Evolutionary conservation across 768 basidiomycete genomes (phyloP), one percentile per base, ranked within the genome.

Genomic region (Rhodotorula diobovata): DNA sequence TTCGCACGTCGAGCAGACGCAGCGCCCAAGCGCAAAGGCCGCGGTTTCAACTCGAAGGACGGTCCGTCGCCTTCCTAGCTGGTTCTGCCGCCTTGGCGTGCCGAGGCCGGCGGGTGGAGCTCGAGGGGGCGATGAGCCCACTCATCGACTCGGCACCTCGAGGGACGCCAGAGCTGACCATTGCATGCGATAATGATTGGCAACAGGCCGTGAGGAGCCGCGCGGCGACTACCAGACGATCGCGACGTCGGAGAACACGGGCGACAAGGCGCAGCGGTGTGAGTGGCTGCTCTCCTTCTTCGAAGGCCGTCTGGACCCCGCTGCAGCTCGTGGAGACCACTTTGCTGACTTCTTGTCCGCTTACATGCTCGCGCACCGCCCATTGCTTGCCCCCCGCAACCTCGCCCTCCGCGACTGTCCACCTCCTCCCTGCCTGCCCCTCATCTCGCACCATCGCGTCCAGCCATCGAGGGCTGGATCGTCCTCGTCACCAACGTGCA

Each of bases 401-500:
- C n/a, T 8, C 37, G 0, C 32, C 23, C 35, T 2, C 35, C 41
- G 7, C 30, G 30, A 39, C 63, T 5, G 4, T 51, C 55, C n/a
- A 1, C 23, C 35, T 32, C 39, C 45, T 28, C 58, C 60, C 56
- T 10, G 12, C n/a, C 15, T 2, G 20, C 46, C 5, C 14, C 14
- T 21, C 43, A 3, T 20, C 55, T 25, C 34, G 7, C n/a, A 4
- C 62, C 20, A 28, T 8, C 16, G 5, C 23, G 25, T 1, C 20
- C 77, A 99, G 95, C 95, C 62, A 93, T 99, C 20, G 95, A 99
- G 80, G 95, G 95, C 59, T 99, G 95, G 94, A 97, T 99, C 66
- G 91, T 99, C 56, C 85, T 98, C 64, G 92, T 95, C 61, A 96
- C 93, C 46, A 90, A 90, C 74, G 91, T 99, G 14, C 95, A 99